A percentile compares a stretch with the other conserved stretches of the same genome.
These are phyloP conservation scores for Keithomyces neogunnii DNA, from an alignment of 2,329 filamentous ascomycete species.

Conservation along the genomic window DNA sequence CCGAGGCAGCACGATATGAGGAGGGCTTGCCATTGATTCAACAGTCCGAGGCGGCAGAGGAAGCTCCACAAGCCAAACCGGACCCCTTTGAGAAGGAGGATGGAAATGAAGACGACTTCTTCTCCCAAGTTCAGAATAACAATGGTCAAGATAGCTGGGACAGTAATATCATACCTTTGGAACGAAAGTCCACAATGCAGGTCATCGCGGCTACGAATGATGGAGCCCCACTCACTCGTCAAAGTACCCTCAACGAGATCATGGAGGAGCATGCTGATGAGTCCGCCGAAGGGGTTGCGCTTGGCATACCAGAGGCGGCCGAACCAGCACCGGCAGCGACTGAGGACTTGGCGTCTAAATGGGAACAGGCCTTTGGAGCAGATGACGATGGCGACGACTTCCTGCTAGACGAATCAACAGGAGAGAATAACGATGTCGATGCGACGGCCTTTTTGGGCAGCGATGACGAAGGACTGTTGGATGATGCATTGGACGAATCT, in stretches of 20 bases:
- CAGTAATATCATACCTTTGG: slow-evolving; percentile 28
- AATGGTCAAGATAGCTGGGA: slow-evolving; percentile 11
- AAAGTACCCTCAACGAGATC: slow-evolving; percentile 23
- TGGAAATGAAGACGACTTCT: slow-evolving; percentile 55
- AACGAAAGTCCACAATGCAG: slow-evolving; percentile 63
- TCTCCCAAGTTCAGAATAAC: slow-evolving; percentile 38
- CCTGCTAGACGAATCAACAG: slow-evolving; percentile 47
- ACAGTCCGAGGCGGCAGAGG: slow-evolving; percentile 13
- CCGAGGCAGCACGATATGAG: slow-evolving; percentile 53
- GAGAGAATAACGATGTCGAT: slow-evolving; percentile 41
- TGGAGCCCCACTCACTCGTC: slow-evolving; percentile 23
- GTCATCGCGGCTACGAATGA: slow-evolving; percentile 43
- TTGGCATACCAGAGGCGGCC: slow-evolving; percentile 1
- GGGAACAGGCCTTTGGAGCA: slow-evolving; percentile 73
- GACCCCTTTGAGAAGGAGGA: slow-evolving; percentile 35
- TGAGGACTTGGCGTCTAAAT: slow-evolving; percentile 68
- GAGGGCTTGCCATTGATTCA: slow-evolving; percentile 60
- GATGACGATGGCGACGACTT: slow-evolving; percentile 59
- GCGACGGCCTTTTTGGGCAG: slow-evolving; percentile 64
- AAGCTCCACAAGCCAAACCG: slow-evolving; percentile 3
- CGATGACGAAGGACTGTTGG: slow-evolving; percentile 75
- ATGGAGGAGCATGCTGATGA: slow-evolving; percentile 17
- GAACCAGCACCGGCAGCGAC: slow-evolving; percentile 21
- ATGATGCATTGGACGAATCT: slow-evolving; percentile 52
- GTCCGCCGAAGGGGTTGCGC: slow-evolving; percentile 9